Conservation (phyloP, 441 rosid species). For the Populus hybrid region DNA sequence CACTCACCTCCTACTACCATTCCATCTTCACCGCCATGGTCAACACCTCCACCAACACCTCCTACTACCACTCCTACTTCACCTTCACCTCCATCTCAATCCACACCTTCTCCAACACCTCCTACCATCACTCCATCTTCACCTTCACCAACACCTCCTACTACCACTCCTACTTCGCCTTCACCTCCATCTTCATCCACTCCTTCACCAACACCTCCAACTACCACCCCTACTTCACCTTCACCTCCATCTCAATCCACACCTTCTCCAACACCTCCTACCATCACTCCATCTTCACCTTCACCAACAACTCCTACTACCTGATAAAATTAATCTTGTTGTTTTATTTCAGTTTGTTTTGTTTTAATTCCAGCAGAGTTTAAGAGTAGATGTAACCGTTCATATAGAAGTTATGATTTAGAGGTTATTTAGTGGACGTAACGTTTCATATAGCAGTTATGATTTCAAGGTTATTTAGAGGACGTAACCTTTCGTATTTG, state of each 20-base stretch:
- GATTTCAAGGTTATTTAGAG: no score
- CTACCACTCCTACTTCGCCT: not conserved
- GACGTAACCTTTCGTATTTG: no score
- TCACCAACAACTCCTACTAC: constrained; percentile 12
- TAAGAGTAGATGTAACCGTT: no score
- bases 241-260: not conserved
- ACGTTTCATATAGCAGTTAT: no score
- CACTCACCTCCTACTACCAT: constrained; percentile 12
- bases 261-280: not conserved
- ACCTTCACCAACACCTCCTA: constrained; percentile 8
- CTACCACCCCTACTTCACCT: not conserved
- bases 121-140: constrained; percentile 9
- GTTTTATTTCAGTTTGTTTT: no score
- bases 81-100: not conserved
- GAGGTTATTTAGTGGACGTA: no score
- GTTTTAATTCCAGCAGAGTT: no score
- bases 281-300: no score
- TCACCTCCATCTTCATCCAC: constrained; percentile 8
- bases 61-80: not conserved
- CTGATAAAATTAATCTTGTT: no score
- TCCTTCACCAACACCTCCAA: not conserved
- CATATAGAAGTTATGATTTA: no score
- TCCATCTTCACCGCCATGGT: constrained; percentile 15
- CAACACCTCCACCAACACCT: not conserved
- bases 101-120: not conserved